Evolutionary conservation across 225 moss, liverwort and hornwort genomes (phyloP).

Genomic region (Polytrichum formosum): DNA sequence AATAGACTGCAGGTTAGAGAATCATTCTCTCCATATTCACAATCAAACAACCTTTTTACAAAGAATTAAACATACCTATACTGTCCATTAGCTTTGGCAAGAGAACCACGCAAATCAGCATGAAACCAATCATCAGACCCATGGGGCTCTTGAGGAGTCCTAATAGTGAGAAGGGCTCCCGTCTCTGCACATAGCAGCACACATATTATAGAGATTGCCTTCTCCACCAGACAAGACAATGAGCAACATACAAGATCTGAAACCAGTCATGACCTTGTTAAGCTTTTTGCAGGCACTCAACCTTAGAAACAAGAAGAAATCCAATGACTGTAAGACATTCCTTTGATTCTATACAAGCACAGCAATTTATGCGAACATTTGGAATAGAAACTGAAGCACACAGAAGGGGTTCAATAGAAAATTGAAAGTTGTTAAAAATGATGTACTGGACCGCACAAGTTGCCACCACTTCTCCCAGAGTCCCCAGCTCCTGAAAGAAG

Average conservation of each 20-base stretch:
- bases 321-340: too few relatives aligned
- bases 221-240: background rate
- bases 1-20: too few relatives aligned
- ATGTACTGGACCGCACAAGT: too few relatives aligned
- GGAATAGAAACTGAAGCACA: too few relatives aligned
- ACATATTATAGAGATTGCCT: background rate
- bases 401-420: too few relatives aligned
- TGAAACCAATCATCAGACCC: constrained; percentile 95
- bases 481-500: background rate
- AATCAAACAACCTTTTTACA: background rate
- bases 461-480: too few relatives aligned
- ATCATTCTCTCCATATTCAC: too few relatives aligned
- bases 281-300: too few relatives aligned
- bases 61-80: constrained; percentile 50
- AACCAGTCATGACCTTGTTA: background rate
- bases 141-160: constrained; percentile 87
- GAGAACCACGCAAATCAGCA: constrained; percentile 75
- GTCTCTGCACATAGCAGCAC: constrained; percentile 47
- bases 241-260: background rate
- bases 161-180: constrained; percentile 80
- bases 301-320: too few relatives aligned
- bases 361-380: too few relatives aligned
- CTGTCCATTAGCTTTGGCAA: constrained; percentile 90
- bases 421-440: too few relatives aligned
- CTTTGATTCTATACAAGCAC: too few relatives aligned